Base-by-base conservation (phyloP, 2,329 filamentous ascomycete genomes). In the Apiospora saccharicola region DNA sequence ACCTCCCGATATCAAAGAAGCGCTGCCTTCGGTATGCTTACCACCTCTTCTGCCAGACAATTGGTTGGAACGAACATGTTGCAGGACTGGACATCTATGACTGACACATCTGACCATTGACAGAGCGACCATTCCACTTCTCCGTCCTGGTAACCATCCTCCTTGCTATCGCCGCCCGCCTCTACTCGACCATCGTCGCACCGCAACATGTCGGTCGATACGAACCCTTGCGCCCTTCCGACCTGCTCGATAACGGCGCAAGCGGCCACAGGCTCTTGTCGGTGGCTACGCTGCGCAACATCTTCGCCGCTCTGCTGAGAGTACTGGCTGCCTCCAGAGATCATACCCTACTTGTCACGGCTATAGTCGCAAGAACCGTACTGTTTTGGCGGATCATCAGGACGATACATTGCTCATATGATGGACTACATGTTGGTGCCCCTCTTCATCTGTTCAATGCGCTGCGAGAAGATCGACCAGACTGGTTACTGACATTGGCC, bases 111-210 rank as follows among this genome's bases (percentile, higher is more conserved):
- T 34, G n/a, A n/a, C 41, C n/a, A 19, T 41, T 64, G 22, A 13
- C 46, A 81, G 81, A 82, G 70, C 78, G 80, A 12, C 81, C 81
- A 3, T 75, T 83, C 22, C 81, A 83, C 61, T 80, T 82, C 71
- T 81, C 81, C 30, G 75, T 82, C 70, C 37, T 79, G 16, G 78
- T 78, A 2, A 73, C 80, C 43, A 34, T 80, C 34, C 71, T 79
- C 67, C 72, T 76, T 7, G 77, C 79, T 22, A 49, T 75, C 41
- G 69, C 75, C 26, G 73, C 79, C 30, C 72, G 72, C 12, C 68
- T 71, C 41, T 76, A 76, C 53, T 73, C 77, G 41, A 73, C 71
- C 53, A 73, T 72, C 44, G 41, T 73, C 69, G 68, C 73, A 43
- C 72, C 73, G 44, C 49, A 72, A 44, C 61, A 67, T 57, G 75